Evolutionary conservation across 768 basidiomycete species (phyloP).

Genomic region (Auriculariales sp.): DNA sequence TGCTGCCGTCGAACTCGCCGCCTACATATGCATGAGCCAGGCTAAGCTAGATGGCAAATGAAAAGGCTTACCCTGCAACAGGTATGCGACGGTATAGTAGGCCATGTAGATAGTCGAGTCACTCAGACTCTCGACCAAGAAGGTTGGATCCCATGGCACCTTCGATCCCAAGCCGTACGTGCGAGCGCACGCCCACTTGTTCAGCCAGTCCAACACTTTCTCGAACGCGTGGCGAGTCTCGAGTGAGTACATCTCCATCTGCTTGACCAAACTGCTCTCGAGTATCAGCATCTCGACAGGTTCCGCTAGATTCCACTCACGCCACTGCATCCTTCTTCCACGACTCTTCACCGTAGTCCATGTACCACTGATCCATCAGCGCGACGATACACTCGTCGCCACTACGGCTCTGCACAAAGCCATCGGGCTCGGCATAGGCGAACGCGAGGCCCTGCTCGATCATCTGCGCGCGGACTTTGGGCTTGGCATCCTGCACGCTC

Average conservation of each 20-base stretch:
- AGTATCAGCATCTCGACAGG: background rate
- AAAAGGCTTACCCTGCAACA: conserved; percentile 63
- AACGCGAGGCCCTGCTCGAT: conserved; percentile 67
- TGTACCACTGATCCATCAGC: conserved; percentile 97
- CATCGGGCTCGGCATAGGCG: conserved; percentile 92
- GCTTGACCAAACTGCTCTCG: conserved; percentile 46
- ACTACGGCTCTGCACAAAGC: conserved; percentile 74
- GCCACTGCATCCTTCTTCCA: conserved; percentile 81
- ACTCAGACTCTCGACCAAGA: conserved; percentile 90
- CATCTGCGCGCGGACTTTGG: conserved; percentile 72
- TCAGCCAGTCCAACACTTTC: conserved; percentile 85
- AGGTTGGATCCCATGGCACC: conserved; percentile 92
- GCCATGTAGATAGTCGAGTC: conserved; percentile 99
- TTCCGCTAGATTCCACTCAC: conserved; percentile 27
- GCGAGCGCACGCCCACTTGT: conserved; percentile 98
- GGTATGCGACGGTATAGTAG: conserved; percentile 89
- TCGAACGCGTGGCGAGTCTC: conserved; percentile 92
- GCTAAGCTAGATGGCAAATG: background rate
- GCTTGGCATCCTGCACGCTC: conserved; percentile 83
- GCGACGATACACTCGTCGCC: conserved; percentile 98
- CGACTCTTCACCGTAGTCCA: conserved; percentile 85
- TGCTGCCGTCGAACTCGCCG: conserved; percentile 61
- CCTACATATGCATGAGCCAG: conserved; percentile 20
- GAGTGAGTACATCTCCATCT: conserved; percentile 81
- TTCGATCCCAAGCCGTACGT: conserved; percentile 92